Conservation (phyloP, 371 early-diverging fungal genomes). For the Rhizopus stolonifer region DNA sequence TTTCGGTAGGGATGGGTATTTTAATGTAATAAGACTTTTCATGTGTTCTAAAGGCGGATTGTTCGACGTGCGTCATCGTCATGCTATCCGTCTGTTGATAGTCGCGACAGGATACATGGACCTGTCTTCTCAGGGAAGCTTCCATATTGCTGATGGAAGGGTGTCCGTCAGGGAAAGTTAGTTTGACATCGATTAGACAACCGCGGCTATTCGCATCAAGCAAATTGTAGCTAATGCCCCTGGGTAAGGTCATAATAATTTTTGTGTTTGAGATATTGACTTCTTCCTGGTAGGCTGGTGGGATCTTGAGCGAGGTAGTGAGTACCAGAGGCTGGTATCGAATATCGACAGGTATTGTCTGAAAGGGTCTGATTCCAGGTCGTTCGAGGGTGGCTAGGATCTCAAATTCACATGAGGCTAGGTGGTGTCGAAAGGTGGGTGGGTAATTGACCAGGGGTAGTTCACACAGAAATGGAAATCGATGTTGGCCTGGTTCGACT, state of each 20-base stretch:
- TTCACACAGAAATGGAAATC: slow-evolving; percentile 38
- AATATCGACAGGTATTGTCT: slow-evolving; percentile 21
- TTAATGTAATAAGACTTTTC: slow-evolving; percentile 5
- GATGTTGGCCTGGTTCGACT: slow-evolving; percentile 32
- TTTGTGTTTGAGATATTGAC: neutral
- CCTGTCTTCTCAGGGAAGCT: slow-evolving; percentile 7
- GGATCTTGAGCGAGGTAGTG: slow-evolving; percentile 3
- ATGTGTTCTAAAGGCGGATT: slow-evolving; percentile 3
- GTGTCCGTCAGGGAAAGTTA: neutral
- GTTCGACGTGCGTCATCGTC: slow-evolving; percentile 20
- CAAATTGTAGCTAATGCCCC: slow-evolving; percentile 15
- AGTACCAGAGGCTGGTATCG: slow-evolving; percentile 22
- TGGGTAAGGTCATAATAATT: slow-evolving; percentile 3
- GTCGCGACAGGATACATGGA: slow-evolving; percentile 9
- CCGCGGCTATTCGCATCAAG: slow-evolving; percentile 3
- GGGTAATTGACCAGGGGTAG: slow-evolving; percentile 45
- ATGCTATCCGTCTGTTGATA: slow-evolving; percentile 19
- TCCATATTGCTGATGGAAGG: slow-evolving; percentile 12
- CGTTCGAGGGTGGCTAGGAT: slow-evolving; percentile 30
- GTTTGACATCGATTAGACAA: slow-evolving; percentile 7
- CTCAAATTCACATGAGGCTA: slow-evolving; percentile 26
- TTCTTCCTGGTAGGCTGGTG: slow-evolving; percentile 9
- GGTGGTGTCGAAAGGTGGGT: slow-evolving; percentile 26
- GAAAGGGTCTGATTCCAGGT: slow-evolving; percentile 28
- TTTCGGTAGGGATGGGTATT: slow-evolving; percentile 20